Base-by-base conservation (phyloP, 345 rosid genomes). In the Populus pruinosa region DNA sequence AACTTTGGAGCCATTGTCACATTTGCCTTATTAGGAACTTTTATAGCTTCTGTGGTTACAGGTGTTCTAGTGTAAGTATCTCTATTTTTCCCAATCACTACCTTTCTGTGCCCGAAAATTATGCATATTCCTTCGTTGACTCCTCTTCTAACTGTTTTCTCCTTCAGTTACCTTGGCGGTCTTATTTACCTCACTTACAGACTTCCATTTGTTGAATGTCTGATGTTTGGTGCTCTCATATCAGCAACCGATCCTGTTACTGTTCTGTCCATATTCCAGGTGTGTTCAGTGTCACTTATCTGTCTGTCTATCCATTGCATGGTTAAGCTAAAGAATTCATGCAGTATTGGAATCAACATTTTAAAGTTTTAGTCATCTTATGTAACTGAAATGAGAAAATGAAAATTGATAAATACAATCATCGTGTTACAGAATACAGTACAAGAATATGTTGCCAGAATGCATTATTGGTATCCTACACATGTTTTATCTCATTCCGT, bases 211-310 rank as follows among this genome's bases (percentile, higher is more conserved):
- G 91, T 92, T 73, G 99, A 96, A 85, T 96, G 99, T 77, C 88
- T 96, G 70, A 96, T 93, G 98, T 96, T 96, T 83, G 99, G 99
- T 76, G 93, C 99, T 76, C 95, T 96, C 68, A 96, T 96, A 86
- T 96, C 99, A 16, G 99, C 99, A 72, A 96, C 99, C 0, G 99
- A 96, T 85, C 99, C 99, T 83, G 99, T 96, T 78, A 96, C 99
- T 7, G 99, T 96, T 70, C 82, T 96, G 76, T 96, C 99, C 72
- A 93, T 93, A 85, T 96, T 96, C 81, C 99, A 96, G 99, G 99
- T 96, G 67, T 10, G 71, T 76, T 35, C 20, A 20, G 5, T 56
- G 69, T 35, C 38, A 43, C 47, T 43, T 11, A 11, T 10, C 14
- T 10, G 11, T 33, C 36, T 47, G 8, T 75, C 53, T 76, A 35